Base-by-base conservation (phyloP, 495 filamentous ascomycete species). In the Trichoderma orchidacearum region DNA sequence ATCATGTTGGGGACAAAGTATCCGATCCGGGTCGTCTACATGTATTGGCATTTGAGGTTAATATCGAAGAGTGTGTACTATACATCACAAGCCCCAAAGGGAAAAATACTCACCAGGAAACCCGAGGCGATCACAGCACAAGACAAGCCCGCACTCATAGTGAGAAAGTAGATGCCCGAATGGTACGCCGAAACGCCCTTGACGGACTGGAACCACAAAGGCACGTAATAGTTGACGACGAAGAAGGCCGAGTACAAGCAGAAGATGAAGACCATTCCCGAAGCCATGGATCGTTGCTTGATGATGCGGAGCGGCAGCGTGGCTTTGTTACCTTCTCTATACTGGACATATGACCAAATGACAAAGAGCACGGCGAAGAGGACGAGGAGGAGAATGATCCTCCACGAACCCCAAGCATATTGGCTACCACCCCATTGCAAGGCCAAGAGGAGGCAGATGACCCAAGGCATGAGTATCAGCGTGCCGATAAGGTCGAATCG, bases 401-500 rank as follows among this genome's bases (percentile, higher is more conserved):
- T 80, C 11, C 68, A 74, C 57, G 73, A 72, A 30, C 59, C 66
- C 89, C 88, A 93, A 1, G 69, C 57, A 54, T 85, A 83, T 25
- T 72, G 78, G 5, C 75, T 74, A 0, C 89, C 89, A 35, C 86
- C 89, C 83, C 89, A 95, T 62, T 93, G 87, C 3, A 95, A 72
- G 0, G 89, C 90, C 0, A 95, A 72, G 38, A 93, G 65, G 15
- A 89, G 71, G 53, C 80, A 81, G 51, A 91, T 73, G 15, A 94
- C 78, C 15, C 74, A 77, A 4, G 85, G 85, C 18, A 94, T 68
- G 64, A 94, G 83, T 36, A 84, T 61, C 0, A 72, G 11, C 0
- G 79, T 83, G 6, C 89, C 89, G 3, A 80, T 54, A 3, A 83
- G 73, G 67, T 95, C 89, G 25, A 93, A 69, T 52, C 85, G 72